Base-by-base conservation (phyloP, 306 rosid species). In the Pterocarpus macrocarpus region DNA sequence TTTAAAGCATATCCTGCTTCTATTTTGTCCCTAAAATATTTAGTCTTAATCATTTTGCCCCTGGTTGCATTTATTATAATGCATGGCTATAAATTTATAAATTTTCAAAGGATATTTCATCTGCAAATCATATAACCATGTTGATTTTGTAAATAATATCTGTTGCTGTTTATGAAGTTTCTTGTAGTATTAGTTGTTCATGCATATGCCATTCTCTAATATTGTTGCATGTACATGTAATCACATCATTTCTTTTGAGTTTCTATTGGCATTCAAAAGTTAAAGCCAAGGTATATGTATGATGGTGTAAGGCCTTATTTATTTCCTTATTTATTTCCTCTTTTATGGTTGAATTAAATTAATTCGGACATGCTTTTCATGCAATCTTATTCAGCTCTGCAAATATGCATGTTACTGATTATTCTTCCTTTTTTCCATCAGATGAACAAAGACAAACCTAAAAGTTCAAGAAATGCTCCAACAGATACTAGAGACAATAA, bases 371-470 rank as follows among this genome's bases (percentile, higher is more conserved):
- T 74, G 69, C 35, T 63, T 75, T 39, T 35, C 28, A 9, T 33
- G 15, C 63, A 50, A 3, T n/a, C 56, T 39, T 78, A 65, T 52
- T 10, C 45, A 8, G 7, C 15, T 10, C 45, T 8, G 7, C 17
- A 53, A 47, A 32, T 43, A 35, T 34, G 64, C 76, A n/a, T 78
- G 13, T 38, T 30, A 15, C 53, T 72, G 70, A 87, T 47, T 52
- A 22, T 44, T 50, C 59, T 28, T 52, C 63, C 15, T 66, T 80
- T 67, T 13, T 49, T 65, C 47, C 34, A 62, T 80, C 88, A 93
- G 98, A 87, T 95, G 98, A 85, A 91, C 85, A 91, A 86, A 83
- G 91, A 70, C 1, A 91, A 87, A 58, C 11, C 91, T 14, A 86
- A 85, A 45, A 80, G 85, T 82, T 81, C 86, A 28, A 80, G 11